These are phyloP conservation scores for Steccherinum ochraceum DNA, from an alignment of 768 basidiomycete species.

Conservation along the genomic window DNA sequence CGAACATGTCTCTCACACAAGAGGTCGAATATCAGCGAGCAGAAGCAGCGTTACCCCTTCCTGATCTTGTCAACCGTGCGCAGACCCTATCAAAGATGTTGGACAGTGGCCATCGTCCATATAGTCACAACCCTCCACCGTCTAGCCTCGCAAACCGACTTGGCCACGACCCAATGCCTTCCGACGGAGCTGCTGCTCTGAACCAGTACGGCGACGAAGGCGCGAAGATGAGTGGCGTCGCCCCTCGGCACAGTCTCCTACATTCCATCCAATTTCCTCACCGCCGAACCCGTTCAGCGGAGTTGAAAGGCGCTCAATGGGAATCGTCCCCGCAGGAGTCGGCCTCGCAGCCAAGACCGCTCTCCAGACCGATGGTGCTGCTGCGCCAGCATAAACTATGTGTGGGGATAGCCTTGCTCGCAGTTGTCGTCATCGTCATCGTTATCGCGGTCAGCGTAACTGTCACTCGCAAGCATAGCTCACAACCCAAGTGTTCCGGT, in stretches of 20 bases:
- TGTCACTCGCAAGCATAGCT: constrained; percentile 24
- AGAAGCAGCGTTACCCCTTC: constrained; percentile 45
- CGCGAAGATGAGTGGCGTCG: constrained; percentile 3
- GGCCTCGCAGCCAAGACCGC: neutral
- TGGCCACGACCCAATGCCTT: neutral
- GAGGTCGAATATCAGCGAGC: constrained; percentile 36
- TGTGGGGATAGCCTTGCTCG: constrained; percentile 9
- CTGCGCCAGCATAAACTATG: constrained; percentile 10
- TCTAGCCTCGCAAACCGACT: constrained; percentile 21
- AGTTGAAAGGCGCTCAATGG: neutral
- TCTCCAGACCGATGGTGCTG: constrained; percentile 6
- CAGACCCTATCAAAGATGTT: constrained; percentile 41
- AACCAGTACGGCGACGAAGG: neutral
- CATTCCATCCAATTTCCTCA: neutral
- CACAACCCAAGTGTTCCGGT: constrained; percentile 29
- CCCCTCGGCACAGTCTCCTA: neutral
- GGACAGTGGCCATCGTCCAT: constrained; percentile 49
- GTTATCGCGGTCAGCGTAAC: constrained; percentile 40
- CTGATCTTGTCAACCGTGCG: constrained; percentile 46
- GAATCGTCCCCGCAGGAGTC: neutral
- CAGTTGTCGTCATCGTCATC: constrained; percentile 27
- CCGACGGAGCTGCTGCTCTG: neutral
- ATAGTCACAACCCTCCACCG: constrained; percentile 12
- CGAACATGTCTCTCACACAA: constrained; percentile 35
- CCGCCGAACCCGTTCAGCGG: constrained; percentile 5